These are phyloP conservation scores for Lumnitzera littorea DNA, from an alignment of 345 rosid genomes.

Conservation along the genomic window DNA sequence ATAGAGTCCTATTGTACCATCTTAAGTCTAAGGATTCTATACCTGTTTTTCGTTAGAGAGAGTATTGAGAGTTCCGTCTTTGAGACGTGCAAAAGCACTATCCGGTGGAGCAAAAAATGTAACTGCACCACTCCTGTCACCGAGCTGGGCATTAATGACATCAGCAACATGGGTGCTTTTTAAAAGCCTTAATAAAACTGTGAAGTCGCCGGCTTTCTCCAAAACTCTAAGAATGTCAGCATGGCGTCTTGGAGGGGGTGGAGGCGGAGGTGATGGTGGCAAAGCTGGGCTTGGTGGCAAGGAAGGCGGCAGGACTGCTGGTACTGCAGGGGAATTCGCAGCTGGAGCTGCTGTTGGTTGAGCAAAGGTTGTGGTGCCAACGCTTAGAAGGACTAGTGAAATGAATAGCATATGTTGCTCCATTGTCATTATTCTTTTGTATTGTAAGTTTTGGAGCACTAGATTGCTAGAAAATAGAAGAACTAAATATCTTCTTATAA, in stretches of 20 bases:
- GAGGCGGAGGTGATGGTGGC: constrained; percentile 12
- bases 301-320: no score
- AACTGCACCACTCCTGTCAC: background rate
- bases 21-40: constrained; percentile 2
- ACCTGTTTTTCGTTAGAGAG: constrained; percentile 8
- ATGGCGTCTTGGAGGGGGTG: constrained; percentile 21
- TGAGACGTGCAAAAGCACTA: background rate
- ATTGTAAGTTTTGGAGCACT: no score
- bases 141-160: background rate
- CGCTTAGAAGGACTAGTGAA: background rate
- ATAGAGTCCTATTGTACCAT: no score
- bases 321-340: no score
- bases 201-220: constrained; percentile 44
- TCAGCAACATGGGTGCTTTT: constrained; percentile 29
- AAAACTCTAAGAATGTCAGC: constrained; percentile 43
- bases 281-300: background rate
- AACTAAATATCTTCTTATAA: no score
- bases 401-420: background rate
- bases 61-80: background rate
- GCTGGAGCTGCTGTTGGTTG: constrained; percentile 1
- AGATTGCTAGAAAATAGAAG: no score
- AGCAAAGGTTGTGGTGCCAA: constrained; percentile 1
- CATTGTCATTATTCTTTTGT: background rate
- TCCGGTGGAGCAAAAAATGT: constrained; percentile 2
- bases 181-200: constrained; percentile 31